Evolutionary conservation across 2,329 filamentous ascomycete genomes (phyloP).

Genomic region (Fusarium sp.): DNA sequence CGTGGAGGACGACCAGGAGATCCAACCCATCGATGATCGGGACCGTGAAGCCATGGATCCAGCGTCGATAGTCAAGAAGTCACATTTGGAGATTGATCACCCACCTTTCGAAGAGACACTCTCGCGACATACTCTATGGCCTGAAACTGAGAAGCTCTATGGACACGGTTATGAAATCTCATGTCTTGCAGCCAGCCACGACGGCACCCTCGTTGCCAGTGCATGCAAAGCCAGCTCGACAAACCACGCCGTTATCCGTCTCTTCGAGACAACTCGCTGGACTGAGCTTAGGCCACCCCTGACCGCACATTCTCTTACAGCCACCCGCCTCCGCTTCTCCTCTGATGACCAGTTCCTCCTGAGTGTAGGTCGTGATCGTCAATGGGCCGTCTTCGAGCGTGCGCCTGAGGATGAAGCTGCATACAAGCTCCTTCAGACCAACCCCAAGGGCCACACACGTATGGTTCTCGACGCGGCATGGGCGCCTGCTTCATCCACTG

Average conservation of each 20-base stretch:
- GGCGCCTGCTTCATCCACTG: conserved; percentile 66
- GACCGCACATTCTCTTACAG: conserved; percentile 86
- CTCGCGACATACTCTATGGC: conserved; percentile 91
- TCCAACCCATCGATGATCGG: conserved; percentile 56
- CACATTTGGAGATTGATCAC: conserved; percentile 72
- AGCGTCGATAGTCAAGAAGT: conserved; percentile 66
- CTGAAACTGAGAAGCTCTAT: conserved; percentile 95
- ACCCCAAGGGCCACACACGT: conserved; percentile 86
- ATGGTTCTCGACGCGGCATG: conserved; percentile 94
- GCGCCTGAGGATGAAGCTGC: conserved; percentile 48
- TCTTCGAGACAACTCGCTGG: conserved; percentile 91
- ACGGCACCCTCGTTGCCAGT: conserved; percentile 83
- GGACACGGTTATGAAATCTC: conserved; percentile 98
- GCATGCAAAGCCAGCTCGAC: conserved; percentile 92
- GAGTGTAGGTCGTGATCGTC: conserved; percentile 89
- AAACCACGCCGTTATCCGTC: conserved; percentile 91
- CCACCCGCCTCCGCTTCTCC: conserved; percentile 85
- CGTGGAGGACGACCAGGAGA: conserved; percentile 61
- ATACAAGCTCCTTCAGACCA: conserved; percentile 71
- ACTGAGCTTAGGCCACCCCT: conserved; percentile 86
- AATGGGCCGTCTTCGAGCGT: conserved; percentile 85
- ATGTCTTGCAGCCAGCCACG: conserved; percentile 80
- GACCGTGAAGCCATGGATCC: conserved; percentile 67
- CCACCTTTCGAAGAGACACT: conserved; percentile 92
- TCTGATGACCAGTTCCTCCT: conserved; percentile 78